Evolutionary conservation across 805 yeast species (phyloP).

Genomic region (Clavispora asparagi): DNA sequence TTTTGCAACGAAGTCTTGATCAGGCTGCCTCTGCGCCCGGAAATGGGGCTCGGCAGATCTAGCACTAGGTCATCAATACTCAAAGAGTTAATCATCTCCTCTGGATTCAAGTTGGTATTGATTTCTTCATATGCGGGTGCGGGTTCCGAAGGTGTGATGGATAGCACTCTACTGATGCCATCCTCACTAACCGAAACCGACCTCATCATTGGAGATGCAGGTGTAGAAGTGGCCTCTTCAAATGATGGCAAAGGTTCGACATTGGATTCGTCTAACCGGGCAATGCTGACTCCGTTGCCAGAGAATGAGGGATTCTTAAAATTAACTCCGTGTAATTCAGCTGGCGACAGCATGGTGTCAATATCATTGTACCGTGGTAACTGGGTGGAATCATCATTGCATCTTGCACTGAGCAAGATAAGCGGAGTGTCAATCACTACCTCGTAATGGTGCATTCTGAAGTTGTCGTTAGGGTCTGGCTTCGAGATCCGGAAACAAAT

Average conservation of each 20-base stretch:
- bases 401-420: conserved; percentile 38
- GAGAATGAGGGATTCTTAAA: conserved; percentile 38
- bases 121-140: conserved; percentile 26
- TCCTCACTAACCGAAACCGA: conserved; percentile 36
- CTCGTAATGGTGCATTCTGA: conserved; percentile 66
- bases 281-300: conserved; percentile 27
- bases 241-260: conserved; percentile 49
- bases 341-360: conserved; percentile 9
- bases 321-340: conserved; percentile 15
- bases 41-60: not conserved
- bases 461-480: conserved; percentile 44
- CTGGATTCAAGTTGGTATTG: not conserved
- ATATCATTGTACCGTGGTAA: conserved; percentile 36
- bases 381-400: conserved; percentile 36
- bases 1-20: conserved; percentile 25
- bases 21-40: conserved; percentile 13
- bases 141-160: conserved; percentile 24
- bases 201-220: conserved; percentile 25
- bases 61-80: conserved; percentile 28
- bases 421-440: conserved; percentile 78
- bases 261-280: conserved; percentile 18
- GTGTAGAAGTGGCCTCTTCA: conserved; percentile 60
- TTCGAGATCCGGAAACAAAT: conserved; percentile 64
- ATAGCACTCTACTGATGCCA: conserved; percentile 32
- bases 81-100: not conserved